Percentiles rank a stretch among this genome's conserved stretches.
These are phyloP conservation scores for Chrysanthemum makinoi DNA, from an alignment of 129 eudicot genomes.

Conservation along the genomic window DNA sequence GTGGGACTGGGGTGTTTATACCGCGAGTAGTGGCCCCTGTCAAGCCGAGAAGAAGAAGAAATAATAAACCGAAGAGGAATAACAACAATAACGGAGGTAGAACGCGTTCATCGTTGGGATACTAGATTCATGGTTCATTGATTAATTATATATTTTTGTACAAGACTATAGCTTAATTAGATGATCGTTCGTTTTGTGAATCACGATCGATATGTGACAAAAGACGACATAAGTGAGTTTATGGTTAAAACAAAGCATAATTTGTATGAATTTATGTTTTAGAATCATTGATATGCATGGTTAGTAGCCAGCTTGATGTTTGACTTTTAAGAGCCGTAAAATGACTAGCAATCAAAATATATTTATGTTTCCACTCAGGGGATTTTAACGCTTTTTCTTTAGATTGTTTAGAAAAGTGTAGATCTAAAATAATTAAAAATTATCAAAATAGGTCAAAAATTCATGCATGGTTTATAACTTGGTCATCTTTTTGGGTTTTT, in stretches of 20 bases:
- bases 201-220: neutral
- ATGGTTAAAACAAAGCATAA: constrained; percentile 6
- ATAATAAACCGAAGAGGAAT: constrained; percentile 21
- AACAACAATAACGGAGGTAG: neutral
- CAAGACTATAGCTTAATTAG: too few species aligned
- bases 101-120: constrained; percentile 5
- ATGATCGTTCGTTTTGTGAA: too few species aligned
- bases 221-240: neutral
- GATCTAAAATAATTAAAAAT: too few species aligned
- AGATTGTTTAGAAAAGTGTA: too few species aligned
- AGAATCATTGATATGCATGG: neutral
- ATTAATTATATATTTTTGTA: too few species aligned
- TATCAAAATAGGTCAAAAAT: too few species aligned
- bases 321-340: too few species aligned
- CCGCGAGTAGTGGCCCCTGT: constrained; percentile 36
- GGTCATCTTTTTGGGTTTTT: too few species aligned
- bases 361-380: too few species aligned
- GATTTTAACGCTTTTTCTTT: too few species aligned
- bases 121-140: constrained; percentile 19
- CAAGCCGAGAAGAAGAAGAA: constrained; percentile 29
- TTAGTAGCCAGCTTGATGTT: neutral
- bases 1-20: constrained; percentile 83
- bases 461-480: too few species aligned
- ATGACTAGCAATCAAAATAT: too few species aligned
- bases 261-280: neutral